phyloP scores from a whole-genome alignment of 2,329 filamentous ascomycete species.

The Lomentospora prolificans region DNA sequence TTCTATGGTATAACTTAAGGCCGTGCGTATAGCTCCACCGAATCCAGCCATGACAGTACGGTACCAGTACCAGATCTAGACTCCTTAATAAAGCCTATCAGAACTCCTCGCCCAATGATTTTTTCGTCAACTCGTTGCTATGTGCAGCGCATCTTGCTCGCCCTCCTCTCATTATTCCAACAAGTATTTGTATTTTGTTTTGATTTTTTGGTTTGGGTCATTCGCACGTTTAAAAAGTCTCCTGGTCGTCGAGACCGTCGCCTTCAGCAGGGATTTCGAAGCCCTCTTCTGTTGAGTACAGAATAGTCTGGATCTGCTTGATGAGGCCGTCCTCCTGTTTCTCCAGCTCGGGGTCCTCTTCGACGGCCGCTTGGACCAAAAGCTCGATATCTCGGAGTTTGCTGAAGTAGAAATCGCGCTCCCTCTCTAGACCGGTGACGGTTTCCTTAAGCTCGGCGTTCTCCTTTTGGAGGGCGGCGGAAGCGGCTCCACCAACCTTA shows the following conservation, averaged over 20 bases:
- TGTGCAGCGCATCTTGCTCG: neutral
- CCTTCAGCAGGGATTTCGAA: slow-evolving; percentile 83
- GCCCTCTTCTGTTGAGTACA: slow-evolving; percentile 91
- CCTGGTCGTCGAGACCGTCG: slow-evolving; percentile 64
- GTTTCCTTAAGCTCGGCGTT: slow-evolving; percentile 88
- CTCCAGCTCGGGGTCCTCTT: slow-evolving; percentile 85
- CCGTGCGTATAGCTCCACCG: neutral
- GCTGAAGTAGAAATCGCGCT: slow-evolving; percentile 98
- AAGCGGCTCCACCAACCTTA: slow-evolving; percentile 36
- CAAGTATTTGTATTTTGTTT: neutral
- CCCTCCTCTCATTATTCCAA: slow-evolving; percentile 1
- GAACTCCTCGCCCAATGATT: slow-evolving; percentile 3
- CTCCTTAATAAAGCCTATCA: slow-evolving; percentile 1
- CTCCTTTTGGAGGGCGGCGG: slow-evolving; percentile 70
- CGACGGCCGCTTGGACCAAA: slow-evolving; percentile 83
- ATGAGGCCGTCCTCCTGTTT: slow-evolving; percentile 86
- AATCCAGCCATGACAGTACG: neutral
- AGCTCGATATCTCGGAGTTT: slow-evolving; percentile 96
- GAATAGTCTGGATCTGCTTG: slow-evolving; percentile 91
- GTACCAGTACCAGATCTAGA: neutral
- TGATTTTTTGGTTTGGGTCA: neutral
- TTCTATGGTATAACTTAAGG: slow-evolving; percentile 2
- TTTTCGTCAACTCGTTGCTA: slow-evolving; percentile 1
- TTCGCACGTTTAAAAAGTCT: slow-evolving; percentile 55
- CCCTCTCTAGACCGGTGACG: slow-evolving; percentile 86